Base-by-base conservation (phyloP, 495 filamentous ascomycete species). In the Penicillium simplicissimum region DNA sequence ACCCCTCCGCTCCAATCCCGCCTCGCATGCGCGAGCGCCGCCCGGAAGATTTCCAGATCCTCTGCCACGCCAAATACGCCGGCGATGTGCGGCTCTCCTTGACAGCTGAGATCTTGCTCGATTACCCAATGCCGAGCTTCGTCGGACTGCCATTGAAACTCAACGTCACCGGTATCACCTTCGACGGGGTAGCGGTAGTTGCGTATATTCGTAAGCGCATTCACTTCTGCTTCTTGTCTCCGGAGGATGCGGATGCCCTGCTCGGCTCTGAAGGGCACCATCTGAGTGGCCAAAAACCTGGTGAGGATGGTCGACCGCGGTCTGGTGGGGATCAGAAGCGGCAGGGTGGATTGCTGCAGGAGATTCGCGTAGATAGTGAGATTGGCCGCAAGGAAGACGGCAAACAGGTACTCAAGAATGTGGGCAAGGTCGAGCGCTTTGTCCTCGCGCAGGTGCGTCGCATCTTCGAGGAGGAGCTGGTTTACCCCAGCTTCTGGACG, bases 401-500 rank as follows among this genome's bases (percentile, higher is more conserved):
- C 34, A 96, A 93, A 76, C 93, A 96, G 75, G 92, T 93, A 35
- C 76, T 98, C 31, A 98, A 97, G 80, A 98, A 98, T 75, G 93
- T 98, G 38, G 93, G 96, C 17, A 98, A 98, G 78, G 95, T 98
- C 38, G 95, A 98, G 78, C 88, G 92, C 62, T 98, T 98, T 71
- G 91, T 98, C 49, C 82, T 98, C 23, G 94, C 97, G 71, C 96
- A 98, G 72, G 95, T 98, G 36, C 87, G 94, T 60, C 85, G 93
- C 58, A 97, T 98, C 60, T 98, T 98, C 68, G 95, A 98, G 75
- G 95, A 97, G 70, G 95, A 98, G 74, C 90, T 98, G 72, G 93
- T 98, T 23, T 98, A 93, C 77, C 95, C 95, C 40, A 97, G 93
- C 72, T 98, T 92, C 75, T 97, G 93, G 92, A 98, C 94, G 1